phyloP scores from a whole-genome alignment of 352 stramenopile species.

The Ophiocytium majus region DNA sequence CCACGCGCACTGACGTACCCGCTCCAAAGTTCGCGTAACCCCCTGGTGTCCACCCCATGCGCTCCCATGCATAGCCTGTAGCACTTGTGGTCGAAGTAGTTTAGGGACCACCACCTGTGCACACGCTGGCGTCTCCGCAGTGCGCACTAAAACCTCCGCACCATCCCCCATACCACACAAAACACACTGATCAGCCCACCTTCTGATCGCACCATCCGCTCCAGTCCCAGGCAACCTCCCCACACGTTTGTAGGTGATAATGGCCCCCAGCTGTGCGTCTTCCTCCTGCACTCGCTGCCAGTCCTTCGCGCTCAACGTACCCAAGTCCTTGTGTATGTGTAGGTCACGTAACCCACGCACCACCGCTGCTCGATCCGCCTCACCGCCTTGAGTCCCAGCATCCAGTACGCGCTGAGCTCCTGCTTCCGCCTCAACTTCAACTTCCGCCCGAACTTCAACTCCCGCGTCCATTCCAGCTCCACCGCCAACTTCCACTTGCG shows the following conservation, averaged over 20 bases:
- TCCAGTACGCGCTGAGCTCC: too few relatives aligned
- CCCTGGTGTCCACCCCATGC: not conserved
- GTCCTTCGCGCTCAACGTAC: not conserved
- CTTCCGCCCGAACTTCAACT: too few relatives aligned
- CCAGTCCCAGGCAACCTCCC: not conserved
- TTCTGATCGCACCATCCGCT: not conserved
- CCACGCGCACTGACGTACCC: not conserved
- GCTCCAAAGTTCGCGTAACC: not conserved
- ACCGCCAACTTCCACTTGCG: too few relatives aligned
- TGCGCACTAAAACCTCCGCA: not conserved
- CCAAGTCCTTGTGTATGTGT: not conserved
- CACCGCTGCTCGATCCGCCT: not conserved
- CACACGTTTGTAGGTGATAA: not conserved
- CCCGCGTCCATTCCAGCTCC: too few relatives aligned
- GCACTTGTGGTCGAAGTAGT: not conserved
- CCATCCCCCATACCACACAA: not conserved
- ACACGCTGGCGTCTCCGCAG: not conserved
- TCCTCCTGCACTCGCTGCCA: not conserved
- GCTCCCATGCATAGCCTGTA: not conserved
- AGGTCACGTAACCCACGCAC: not conserved
- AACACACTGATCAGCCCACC: not conserved
- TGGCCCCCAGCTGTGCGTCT: not conserved
- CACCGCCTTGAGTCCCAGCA: not conserved
- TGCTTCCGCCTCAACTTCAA: too few relatives aligned
- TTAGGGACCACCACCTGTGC: not conserved